These are phyloP conservation scores for Penstemon eatonii DNA, from an alignment of 257 asterid genomes.

Conservation along the genomic window DNA sequence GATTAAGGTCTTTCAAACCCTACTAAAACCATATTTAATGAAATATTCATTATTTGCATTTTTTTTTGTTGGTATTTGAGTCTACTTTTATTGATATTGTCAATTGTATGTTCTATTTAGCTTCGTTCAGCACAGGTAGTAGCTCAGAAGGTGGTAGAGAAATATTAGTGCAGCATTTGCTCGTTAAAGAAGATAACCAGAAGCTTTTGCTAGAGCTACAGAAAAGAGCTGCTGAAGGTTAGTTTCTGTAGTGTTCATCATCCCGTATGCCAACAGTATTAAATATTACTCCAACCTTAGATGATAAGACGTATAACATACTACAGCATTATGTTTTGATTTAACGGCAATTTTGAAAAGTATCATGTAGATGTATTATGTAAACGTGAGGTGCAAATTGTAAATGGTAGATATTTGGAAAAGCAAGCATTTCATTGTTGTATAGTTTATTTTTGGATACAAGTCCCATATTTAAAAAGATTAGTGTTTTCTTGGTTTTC, in stretches of 20 bases:
- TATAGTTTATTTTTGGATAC: conserved; percentile 10
- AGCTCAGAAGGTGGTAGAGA: conserved; percentile 60
- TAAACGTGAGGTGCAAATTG: conserved; percentile 5
- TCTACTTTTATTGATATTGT: background rate
- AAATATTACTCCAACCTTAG: background rate
- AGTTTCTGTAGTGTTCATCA: conserved; percentile 22
- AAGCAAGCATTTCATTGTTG: conserved; percentile 10
- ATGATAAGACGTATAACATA: background rate
- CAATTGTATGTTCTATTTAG: conserved; percentile 42
- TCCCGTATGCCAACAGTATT: background rate
- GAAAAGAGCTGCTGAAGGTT: conserved; percentile 74
- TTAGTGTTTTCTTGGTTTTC: conserved; percentile 20
- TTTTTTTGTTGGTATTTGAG: conserved; percentile 17
- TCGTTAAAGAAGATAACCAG: conserved; percentile 86
- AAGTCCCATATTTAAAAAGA: conserved; percentile 2
- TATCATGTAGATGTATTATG: background rate
- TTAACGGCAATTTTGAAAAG: background rate
- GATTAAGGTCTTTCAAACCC: no score
- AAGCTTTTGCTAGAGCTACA: conserved; percentile 73
- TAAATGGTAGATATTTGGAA: conserved; percentile 15
- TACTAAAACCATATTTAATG: background rate
- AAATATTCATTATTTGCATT: background rate
- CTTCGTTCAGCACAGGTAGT: conserved; percentile 62
- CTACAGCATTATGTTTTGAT: background rate
- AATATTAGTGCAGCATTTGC: conserved; percentile 89